Base-by-base conservation (phyloP, 2,329 filamentous ascomycete species). In the Fragosphaeria purpurea region DNA sequence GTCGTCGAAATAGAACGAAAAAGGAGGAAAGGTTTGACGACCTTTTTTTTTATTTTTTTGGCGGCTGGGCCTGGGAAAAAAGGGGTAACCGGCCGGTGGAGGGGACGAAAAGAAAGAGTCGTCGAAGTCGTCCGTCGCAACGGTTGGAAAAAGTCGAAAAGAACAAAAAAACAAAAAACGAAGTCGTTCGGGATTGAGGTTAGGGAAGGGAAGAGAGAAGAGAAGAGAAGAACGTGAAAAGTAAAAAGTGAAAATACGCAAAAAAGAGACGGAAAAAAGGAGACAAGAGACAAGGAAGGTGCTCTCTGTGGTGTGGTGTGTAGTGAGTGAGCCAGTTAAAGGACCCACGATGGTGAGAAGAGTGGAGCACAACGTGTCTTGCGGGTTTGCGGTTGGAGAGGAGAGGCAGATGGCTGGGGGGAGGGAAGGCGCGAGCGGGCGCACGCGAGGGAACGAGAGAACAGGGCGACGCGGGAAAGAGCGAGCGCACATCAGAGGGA, bases 331-430 rank as follows among this genome's bases (percentile, higher is more conserved):
- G 35, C 22, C 22, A 22, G 22, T 22, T 22, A 33, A 22, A 39
- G 39, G n/a, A 34, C 11, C 44, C 40, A 22, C 43, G 31, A 37
- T 44, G 47, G 42, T 45, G 48, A 41, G 34, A 41, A 22, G 47
- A 39, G 41, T 49, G 47, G 41, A 44, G 22, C 5, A 44, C 11
- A 44, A 44, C 30, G 32, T 39, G 41, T 38, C 31, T 46, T 22
- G 22, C 22, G 50, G 42, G 38, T 48, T 41, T 47, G 40, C 22
- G 22, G 22, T 2, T 22, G 22, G 22, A 22, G 22, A 22, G 22
- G 22, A 22, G 22, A 22, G 41, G 39, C 38, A 48, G 50, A 48
- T 52, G 50, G 50, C 50, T 51, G 50, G 50, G 50, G 48, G 35
- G 31, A 37, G 33, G 38, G 44, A 46, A 31, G 38, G 4, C 6